A percentile compares a stretch with the other conserved stretches of the same genome.
Evolutionary conservation across 345 rosid species (phyloP).

Genomic region (Viola odorata): DNA sequence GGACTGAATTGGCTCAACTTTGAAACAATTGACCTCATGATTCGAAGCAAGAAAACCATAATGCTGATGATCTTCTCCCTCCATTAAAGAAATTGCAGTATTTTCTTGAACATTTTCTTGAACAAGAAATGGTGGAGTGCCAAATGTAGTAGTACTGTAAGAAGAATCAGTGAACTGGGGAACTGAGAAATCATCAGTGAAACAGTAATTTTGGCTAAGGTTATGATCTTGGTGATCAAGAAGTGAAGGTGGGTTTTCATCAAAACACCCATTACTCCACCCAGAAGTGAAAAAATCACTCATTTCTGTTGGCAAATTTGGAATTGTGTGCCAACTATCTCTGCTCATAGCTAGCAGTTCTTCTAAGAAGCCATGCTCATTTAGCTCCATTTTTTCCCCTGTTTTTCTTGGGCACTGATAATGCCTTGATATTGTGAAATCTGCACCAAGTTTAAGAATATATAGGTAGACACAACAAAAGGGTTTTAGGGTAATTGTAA

Average conservation of each 20-base stretch:
- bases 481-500: neutral
- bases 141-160: slow-evolving; percentile 18
- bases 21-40: slow-evolving; percentile 10
- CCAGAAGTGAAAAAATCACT: slow-evolving; percentile 16
- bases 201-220: slow-evolving; percentile 17
- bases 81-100: slow-evolving; percentile 24
- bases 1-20: slow-evolving; percentile 35
- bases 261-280: slow-evolving; percentile 10
- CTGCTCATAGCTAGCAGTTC: slow-evolving; percentile 32
- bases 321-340: slow-evolving; percentile 29
- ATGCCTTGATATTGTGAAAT: slow-evolving; percentile 28
- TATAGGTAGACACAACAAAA: slow-evolving; percentile 13
- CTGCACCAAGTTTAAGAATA: slow-evolving; percentile 25
- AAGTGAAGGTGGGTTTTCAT: neutral
- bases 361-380: slow-evolving; percentile 35
- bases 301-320: slow-evolving; percentile 24
- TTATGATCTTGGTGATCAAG: slow-evolving; percentile 24
- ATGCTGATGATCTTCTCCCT: slow-evolving; percentile 23
- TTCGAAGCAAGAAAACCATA: slow-evolving; percentile 9
- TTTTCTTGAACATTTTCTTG: slow-evolving; percentile 39
- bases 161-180: slow-evolving; percentile 40
- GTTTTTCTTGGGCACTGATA: slow-evolving; percentile 5
- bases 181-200: slow-evolving; percentile 15
- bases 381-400: slow-evolving; percentile 26
- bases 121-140: slow-evolving; percentile 32